Evolutionary conservation across 1,139 yeast species (phyloP), one percentile per base, ranked within the genome.

Genomic region (Kazachstania sp.): DNA sequence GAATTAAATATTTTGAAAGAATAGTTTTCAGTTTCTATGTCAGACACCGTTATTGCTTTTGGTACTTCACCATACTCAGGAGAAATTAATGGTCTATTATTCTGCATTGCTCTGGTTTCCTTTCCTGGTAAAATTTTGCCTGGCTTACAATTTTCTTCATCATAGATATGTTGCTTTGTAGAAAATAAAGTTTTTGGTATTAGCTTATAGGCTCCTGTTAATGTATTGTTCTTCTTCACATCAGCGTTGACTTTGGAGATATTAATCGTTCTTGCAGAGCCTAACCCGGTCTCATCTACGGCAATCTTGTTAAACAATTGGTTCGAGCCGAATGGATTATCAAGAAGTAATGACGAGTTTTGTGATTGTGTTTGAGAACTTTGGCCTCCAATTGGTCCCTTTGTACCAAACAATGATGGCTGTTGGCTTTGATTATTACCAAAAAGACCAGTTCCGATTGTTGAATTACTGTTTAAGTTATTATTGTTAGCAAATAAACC

Each of bases 191-290:
- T 68, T 40, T 62, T 68, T 46, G 73, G 72, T 3, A 64, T 66
- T 37, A 83, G 68, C 60, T 79, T 77, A 56, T 83, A 83, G 1
- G 86, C 84, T 28, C 81, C 74, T 4, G 81, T 72, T 44, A 83
- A 67, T 28, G 79, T 75, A 44, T 72, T 78, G 47, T 75, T 74
- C 63, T 81, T 84, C 67, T 81, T 80, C 43, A 71, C 69, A 41
- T 75, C 71, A 3, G 71, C 65, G 23, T 72, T 63, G 9, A 79
- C 66, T 35, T 56, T 62, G 3, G 60, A 56, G 16, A 56, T 51
- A 37, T 56, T 55, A 13, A 80, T 75, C 30, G 77, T 75, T 1
- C 79, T 79, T 29, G 78, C 63, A 37, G 88, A 86, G 9, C 74
- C 74, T 23, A 74, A 60, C 1, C 75, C 51, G 39, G 50, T 31